Percentiles rank a stretch among this genome's conserved stretches.
Conservation (phyloP, 352 stramenopile genomes). For the Phytophthora fragariaefolia region DNA sequence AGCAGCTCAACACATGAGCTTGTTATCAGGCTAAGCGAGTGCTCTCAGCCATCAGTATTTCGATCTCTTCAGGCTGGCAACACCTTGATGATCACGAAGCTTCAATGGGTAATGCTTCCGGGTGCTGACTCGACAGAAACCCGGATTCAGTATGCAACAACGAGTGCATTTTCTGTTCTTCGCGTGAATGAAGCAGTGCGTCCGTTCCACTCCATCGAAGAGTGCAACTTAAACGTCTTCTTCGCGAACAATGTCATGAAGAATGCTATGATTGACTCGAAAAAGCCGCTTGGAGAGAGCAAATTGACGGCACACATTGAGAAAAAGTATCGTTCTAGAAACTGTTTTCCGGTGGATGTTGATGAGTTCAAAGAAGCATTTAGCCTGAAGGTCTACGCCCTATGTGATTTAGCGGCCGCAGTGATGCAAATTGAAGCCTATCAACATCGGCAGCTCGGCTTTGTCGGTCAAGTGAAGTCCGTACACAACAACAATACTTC, state of each 20-base stretch:
- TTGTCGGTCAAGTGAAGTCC: conserved; percentile 30
- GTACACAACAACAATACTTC: conserved; percentile 8
- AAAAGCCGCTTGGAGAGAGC: conserved; percentile 26
- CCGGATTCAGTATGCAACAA: conserved; percentile 51
- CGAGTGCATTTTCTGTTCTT: conserved; percentile 49
- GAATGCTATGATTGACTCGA: conserved; percentile 16
- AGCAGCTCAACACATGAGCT: conserved; percentile 52
- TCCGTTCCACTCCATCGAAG: conserved; percentile 45
- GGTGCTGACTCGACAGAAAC: not conserved
- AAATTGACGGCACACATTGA: conserved; percentile 30
- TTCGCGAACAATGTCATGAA: conserved; percentile 46
- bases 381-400: conserved; percentile 26
- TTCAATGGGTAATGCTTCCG: conserved; percentile 47
- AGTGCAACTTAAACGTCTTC: conserved; percentile 41
- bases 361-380: conserved; percentile 39
- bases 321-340: conserved; percentile 41
- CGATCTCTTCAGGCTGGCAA: conserved; percentile 54
- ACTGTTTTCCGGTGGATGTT: conserved; percentile 24
- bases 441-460: conserved; percentile 37
- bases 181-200: conserved; percentile 42
- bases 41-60: conserved; percentile 57
- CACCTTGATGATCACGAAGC: conserved; percentile 62
- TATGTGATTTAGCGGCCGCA: no score
- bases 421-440: conserved; percentile 32
- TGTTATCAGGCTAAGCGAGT: conserved; percentile 48